Conservation (phyloP, 2,329 filamentous ascomycete species). For the Penicillium psychrosexuale region DNA sequence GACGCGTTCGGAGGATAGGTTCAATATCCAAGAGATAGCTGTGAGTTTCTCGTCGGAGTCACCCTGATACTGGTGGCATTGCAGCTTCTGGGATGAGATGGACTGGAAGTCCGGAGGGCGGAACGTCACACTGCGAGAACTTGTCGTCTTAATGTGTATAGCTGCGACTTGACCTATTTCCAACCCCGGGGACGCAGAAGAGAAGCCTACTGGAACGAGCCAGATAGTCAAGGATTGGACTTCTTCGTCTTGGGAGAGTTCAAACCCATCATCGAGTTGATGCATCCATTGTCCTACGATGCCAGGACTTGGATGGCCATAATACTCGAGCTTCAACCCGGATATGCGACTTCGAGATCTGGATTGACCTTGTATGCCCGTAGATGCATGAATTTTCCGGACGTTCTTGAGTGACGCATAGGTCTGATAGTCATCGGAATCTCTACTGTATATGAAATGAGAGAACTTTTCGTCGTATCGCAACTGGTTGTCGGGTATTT, state of each 20-base stretch:
- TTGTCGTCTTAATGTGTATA: background rate
- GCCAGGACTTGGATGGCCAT: background rate
- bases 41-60: background rate
- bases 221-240: background rate
- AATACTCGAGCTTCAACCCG: background rate
- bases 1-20: background rate
- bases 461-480: background rate
- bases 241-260: background rate
- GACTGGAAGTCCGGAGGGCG: background rate
- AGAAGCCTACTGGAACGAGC: background rate
- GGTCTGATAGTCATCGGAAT: background rate
- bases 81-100: background rate
- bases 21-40: constrained; percentile 1
- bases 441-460: background rate
- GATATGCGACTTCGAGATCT: background rate
- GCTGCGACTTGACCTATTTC: background rate
- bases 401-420: background rate
- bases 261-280: background rate
- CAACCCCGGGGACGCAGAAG: background rate
- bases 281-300: background rate
- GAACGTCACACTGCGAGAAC: background rate
- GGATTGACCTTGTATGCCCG: background rate
- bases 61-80: background rate
- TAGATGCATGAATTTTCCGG: background rate
- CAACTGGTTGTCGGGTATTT: background rate